Conservation (phyloP, 768 basidiomycete species). For the Phallus indusiatus region DNA sequence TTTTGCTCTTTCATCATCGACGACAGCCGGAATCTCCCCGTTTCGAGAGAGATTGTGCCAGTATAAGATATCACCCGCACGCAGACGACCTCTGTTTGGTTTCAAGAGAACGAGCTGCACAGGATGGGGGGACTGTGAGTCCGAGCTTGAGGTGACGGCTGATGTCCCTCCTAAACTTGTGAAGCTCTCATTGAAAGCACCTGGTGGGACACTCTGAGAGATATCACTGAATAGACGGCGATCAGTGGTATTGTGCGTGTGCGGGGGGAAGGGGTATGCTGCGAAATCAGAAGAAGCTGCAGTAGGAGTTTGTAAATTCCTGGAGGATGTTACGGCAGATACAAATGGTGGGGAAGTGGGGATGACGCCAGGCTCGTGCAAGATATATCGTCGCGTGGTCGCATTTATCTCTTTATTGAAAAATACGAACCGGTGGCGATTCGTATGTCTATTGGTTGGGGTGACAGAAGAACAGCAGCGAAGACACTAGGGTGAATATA, state of each 20-base stretch:
- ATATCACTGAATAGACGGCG: slow-evolving; percentile 12
- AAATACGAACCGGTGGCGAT: slow-evolving; percentile 83
- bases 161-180: background rate
- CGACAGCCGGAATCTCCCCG: slow-evolving; percentile 64
- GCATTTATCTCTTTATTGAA: slow-evolving; percentile 61
- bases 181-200: background rate
- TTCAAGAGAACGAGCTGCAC: slow-evolving; percentile 5
- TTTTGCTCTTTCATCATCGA: slow-evolving; percentile 48
- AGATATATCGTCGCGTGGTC: slow-evolving; percentile 54
- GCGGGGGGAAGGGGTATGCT: slow-evolving; percentile 17
- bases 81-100: background rate
- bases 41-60: slow-evolving; percentile 69
- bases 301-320: slow-evolving; percentile 21
- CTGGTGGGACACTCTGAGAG: slow-evolving; percentile 15
- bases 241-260: slow-evolving; percentile 6
- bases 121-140: background rate
- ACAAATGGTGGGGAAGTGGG: slow-evolving; percentile 25
- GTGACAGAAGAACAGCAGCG: slow-evolving; percentile 67
- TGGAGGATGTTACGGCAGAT: slow-evolving; percentile 23
- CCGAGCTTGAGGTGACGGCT: background rate
- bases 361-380: slow-evolving; percentile 53
- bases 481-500: slow-evolving; percentile 35
- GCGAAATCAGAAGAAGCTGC: slow-evolving; percentile 17
- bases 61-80: slow-evolving; percentile 52
- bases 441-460: slow-evolving; percentile 40